These are phyloP conservation scores for Allium cepa DNA, from an alignment of 106 monocot species.

Conservation along the genomic window DNA sequence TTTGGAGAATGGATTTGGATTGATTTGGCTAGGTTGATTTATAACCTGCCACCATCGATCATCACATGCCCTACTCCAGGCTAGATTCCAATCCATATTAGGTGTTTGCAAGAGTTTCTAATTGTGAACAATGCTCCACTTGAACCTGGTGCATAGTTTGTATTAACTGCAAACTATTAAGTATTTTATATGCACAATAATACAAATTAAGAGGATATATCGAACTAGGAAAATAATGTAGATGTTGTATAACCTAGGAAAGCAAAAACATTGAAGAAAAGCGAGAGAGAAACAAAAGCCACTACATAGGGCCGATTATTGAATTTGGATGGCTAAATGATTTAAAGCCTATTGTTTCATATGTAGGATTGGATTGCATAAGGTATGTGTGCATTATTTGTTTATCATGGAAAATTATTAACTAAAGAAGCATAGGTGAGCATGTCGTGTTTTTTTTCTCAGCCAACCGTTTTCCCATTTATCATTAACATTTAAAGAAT, in stretches of 20 bases:
- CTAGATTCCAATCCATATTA: not conserved
- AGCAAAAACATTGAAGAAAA: not conserved
- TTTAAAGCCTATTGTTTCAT: not conserved
- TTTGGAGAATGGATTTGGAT: slow-evolving; percentile 13
- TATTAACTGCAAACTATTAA: not conserved
- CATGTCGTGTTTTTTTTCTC: too few relatives aligned
- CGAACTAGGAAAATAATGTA: not conserved
- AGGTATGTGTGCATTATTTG: too few relatives aligned
- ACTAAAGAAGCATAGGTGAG: too few relatives aligned
- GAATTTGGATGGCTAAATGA: not conserved
- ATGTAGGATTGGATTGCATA: not conserved
- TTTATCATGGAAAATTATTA: too few relatives aligned
- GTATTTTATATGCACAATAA: not conserved
- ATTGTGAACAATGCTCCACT: slow-evolving; percentile 2
- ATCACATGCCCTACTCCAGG: slow-evolving; percentile 1
- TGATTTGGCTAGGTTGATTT: slow-evolving; percentile 14
- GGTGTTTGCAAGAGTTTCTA: not conserved
- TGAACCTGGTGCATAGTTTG: not conserved
- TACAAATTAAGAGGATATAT: not conserved
- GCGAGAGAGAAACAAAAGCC: not conserved
- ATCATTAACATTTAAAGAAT: too few relatives aligned
- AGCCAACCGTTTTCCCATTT: too few relatives aligned
- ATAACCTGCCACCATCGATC: slow-evolving; percentile 21
- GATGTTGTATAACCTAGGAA: not conserved
- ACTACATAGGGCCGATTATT: not conserved